A percentile compares a stretch with the other conserved stretches of the same genome.
These are phyloP conservation scores for Fusarium metavorans DNA, from an alignment of 2,329 filamentous ascomycete species.

Conservation along the genomic window DNA sequence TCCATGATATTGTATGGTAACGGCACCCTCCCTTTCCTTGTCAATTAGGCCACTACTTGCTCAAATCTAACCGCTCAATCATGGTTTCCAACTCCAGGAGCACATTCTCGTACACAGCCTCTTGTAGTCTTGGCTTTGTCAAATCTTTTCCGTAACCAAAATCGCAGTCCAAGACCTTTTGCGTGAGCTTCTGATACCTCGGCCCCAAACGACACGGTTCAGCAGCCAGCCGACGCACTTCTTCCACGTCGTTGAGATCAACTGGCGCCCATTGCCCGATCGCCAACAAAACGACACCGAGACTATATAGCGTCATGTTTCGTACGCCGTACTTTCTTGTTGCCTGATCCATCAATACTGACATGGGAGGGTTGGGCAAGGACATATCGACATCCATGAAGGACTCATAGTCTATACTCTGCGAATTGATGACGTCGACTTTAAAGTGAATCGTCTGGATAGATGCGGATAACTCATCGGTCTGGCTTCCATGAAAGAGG, in stretches of 20 bases:
- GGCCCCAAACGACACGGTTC: neutral
- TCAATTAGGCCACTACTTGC: neutral
- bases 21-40: neutral
- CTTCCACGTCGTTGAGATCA: neutral
- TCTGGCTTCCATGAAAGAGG: neutral
- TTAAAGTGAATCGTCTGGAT: neutral
- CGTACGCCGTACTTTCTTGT: neutral
- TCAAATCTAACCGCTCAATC: neutral
- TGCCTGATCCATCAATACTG: neutral
- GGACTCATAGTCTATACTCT: neutral
- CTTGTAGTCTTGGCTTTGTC: neutral
- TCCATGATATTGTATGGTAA: neutral
- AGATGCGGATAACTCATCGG: neutral
- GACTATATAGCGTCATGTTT: slow-evolving; percentile 8
- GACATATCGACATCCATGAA: neutral
- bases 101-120: slow-evolving; percentile 8
- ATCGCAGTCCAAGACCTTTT: slow-evolving; percentile 9
- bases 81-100: neutral
- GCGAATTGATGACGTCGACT: neutral
- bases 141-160: slow-evolving; percentile 6
- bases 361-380: neutral
- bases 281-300: neutral
- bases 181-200: neutral
- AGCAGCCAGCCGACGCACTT: neutral
- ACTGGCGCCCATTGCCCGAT: slow-evolving; percentile 1